Percentiles rank a stretch among this genome's conserved stretches.
Conservation (phyloP, 495 filamentous ascomycete genomes). For the Xylaria castorea region DNA sequence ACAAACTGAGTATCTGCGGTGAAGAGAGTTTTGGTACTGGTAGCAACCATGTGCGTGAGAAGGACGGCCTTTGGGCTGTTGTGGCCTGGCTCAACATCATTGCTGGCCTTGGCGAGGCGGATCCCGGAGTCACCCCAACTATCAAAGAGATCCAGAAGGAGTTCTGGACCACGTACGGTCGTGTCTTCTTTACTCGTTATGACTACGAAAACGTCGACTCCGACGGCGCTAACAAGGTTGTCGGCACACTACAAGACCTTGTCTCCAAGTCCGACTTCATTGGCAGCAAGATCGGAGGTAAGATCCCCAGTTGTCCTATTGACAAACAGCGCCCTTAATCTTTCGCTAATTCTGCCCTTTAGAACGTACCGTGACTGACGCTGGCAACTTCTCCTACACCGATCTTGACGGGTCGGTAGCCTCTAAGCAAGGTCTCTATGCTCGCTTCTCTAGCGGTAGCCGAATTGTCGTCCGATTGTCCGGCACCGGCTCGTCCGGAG, state of each 20-base stretch:
- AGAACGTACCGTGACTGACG: slow-evolving; percentile 81
- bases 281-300: slow-evolving; percentile 77
- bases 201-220: slow-evolving; percentile 96
- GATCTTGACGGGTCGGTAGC: slow-evolving; percentile 95
- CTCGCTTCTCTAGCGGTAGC: slow-evolving; percentile 93
- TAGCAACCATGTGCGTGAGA: slow-evolving; percentile 99
- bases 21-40: slow-evolving; percentile 98
- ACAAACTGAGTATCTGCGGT: slow-evolving; percentile 98
- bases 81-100: slow-evolving; percentile 99
- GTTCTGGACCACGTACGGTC: slow-evolving; percentile 96
- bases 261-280: slow-evolving; percentile 74
- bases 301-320: slow-evolving; percentile 22
- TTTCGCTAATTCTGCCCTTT: slow-evolving; percentile 7
- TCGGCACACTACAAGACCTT: slow-evolving; percentile 74
- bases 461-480: slow-evolving; percentile 93
- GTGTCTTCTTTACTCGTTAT: slow-evolving; percentile 98
- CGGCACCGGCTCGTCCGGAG: slow-evolving; percentile 91
- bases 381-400: slow-evolving; percentile 96
- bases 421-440: slow-evolving; percentile 94
- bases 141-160: slow-evolving; percentile 95
- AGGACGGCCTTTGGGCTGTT: slow-evolving; percentile 97
- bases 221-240: slow-evolving; percentile 87
- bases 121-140: slow-evolving; percentile 76
- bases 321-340: background rate
- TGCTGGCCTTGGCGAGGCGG: slow-evolving; percentile 85